These are phyloP conservation scores for Backusella liffmaniae DNA, from an alignment of 192 early-diverging fungal genomes.

Conservation along the genomic window DNA sequence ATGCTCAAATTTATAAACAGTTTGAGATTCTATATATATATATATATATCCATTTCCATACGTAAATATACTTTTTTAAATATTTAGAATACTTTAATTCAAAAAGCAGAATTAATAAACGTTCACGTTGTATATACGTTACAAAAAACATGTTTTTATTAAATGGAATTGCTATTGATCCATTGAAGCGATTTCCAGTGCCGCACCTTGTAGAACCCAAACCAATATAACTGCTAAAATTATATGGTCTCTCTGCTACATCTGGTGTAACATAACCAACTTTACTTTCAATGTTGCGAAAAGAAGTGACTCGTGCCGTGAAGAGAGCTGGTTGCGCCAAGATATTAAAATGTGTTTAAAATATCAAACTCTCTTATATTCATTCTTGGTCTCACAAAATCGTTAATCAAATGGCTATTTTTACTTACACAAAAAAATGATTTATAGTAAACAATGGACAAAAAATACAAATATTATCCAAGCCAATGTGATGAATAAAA, in stretches of 20 bases:
- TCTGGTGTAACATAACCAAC: constrained; percentile 2
- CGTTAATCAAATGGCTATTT: neutral
- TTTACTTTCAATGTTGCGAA: constrained; percentile 8
- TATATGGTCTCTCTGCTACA: neutral
- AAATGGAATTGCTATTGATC: constrained; percentile 1
- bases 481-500: constrained; percentile 7
- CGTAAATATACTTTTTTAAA: neutral
- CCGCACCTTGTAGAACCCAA: neutral
- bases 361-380: neutral
- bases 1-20: neutral
- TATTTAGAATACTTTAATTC: neutral
- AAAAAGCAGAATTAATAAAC: neutral
- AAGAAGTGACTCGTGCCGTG: constrained; percentile 1
- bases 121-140: neutral
- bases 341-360: neutral
- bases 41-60: neutral
- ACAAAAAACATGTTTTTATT: constrained; percentile 10
- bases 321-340: neutral
- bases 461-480: neutral
- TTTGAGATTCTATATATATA: neutral
- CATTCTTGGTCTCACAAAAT: neutral
- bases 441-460: neutral
- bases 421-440: neutral
- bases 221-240: constrained; percentile 4
- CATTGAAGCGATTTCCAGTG: neutral